Base-by-base conservation (phyloP, 2,329 filamentous ascomycete genomes). In the Aspergillus piperis region DNA sequence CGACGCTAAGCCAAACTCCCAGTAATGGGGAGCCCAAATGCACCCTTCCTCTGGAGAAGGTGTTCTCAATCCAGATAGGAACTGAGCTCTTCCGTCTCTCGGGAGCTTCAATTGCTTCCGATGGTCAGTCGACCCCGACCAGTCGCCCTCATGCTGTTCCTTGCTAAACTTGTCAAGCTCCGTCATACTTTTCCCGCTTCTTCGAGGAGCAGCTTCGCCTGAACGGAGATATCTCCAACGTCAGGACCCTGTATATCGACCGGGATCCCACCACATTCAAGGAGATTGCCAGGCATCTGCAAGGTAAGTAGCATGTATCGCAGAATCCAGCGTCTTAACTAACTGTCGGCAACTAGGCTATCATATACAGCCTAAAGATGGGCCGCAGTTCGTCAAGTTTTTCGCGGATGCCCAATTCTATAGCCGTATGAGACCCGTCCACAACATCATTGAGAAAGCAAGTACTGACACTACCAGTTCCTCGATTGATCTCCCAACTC, bases 331-430 rank as follows among this genome's bases (percentile, higher is more conserved):
- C 36, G 41, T 57, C 25, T 8, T 10, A 36, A 8, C 55, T 36
- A 54, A 48, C 52, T 66, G 60, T 13, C 38, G 25, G 10, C 25
- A 10, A 8, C 19, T 51, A 83, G 84, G 94, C 49, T 98, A 98
- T 75, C 90, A 96, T 78, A 85, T 97, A 62, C 83, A 84, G 58
- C 93, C 94, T 2, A 85, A 86, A 63, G 90, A 96, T 77, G 90
- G 90, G 54, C 86, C 87, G 57, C 91, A 97, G 76, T 97, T 94
- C 75, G 93, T 97, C 68, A 92, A 90, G 60, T 81, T 98, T 30
- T 97, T 96, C 76, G 92, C 93, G 19, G 94, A 98, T 76, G 92
- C 94, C 1, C 94, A 97, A 72, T 97, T 97, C 78, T 98, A 97
- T 77, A 92, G 86, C 71, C 79, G 90, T 92, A 80, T 72, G 86